phyloP scores from a whole-genome alignment of 2,329 filamentous ascomycete genomes.

The Rugonectria rugulosa region DNA sequence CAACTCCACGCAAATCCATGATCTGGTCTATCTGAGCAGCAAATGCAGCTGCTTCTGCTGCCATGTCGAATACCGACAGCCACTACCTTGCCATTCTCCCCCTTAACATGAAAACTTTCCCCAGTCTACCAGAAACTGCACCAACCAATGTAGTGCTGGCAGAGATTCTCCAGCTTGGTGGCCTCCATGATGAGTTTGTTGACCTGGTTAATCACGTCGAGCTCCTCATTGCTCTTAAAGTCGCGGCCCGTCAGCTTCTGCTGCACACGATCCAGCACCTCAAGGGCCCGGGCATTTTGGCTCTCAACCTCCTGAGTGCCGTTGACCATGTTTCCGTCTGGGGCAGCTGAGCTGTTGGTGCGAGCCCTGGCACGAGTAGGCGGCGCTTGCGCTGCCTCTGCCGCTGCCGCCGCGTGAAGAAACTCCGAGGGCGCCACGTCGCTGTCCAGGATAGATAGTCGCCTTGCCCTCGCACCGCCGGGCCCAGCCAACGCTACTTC shows the following conservation, averaged over 20 bases:
- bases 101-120: neutral
- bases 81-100: neutral
- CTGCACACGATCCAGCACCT: conserved; percentile 89
- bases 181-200: conserved; percentile 95
- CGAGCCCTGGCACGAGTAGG: conserved; percentile 61
- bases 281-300: conserved; percentile 91
- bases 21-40: conserved; percentile 12
- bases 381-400: conserved; percentile 57
- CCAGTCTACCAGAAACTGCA: conserved; percentile 88
- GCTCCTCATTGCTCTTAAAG: conserved; percentile 85
- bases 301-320: conserved; percentile 69
- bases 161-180: conserved; percentile 95
- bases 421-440: conserved; percentile 67
- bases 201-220: conserved; percentile 87
- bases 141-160: conserved; percentile 99
- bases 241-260: conserved; percentile 96
- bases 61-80: neutral
- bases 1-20: conserved; percentile 30
- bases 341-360: conserved; percentile 64
- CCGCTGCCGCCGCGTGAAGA: conserved; percentile 52
- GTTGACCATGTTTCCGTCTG: conserved; percentile 47
- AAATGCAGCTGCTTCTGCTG: neutral
- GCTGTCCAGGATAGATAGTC: conserved; percentile 74
- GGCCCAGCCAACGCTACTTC: conserved; percentile 61
- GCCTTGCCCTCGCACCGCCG: conserved; percentile 61